Percentiles rank a stretch among this genome's conserved stretches.
phyloP scores from a whole-genome alignment of 495 filamentous ascomycete genomes.

The Pseudevernia furfuracea region DNA sequence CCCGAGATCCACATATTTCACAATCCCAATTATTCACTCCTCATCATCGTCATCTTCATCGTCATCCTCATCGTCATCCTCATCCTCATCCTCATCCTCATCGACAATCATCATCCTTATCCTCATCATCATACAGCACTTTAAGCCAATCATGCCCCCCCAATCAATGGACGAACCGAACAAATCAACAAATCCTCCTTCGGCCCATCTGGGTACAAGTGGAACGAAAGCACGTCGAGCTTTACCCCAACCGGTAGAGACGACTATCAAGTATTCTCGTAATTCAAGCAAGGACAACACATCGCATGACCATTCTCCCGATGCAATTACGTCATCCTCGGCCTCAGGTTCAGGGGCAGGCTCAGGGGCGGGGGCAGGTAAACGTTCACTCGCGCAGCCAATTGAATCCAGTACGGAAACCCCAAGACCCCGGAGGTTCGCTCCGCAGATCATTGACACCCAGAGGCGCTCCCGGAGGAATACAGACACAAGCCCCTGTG shows the following conservation, averaged over 20 bases:
- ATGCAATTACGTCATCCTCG: conserved; percentile 5
- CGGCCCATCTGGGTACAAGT: background rate
- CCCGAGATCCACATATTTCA: too few species aligned
- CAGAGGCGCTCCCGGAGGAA: conserved; percentile 42
- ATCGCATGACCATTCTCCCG: conserved; percentile 15
- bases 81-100: too few species aligned
- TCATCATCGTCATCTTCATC: too few species aligned
- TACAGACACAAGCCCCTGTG: conserved; percentile 25
- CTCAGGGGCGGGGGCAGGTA: too few species aligned
- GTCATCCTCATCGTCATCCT: background rate
- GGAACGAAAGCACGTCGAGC: conserved; percentile 4
- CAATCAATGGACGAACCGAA: conserved; percentile 22
- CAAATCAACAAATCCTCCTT: background rate
- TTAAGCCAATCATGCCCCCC: conserved; percentile 14
- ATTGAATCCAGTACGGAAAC: conserved; percentile 20
- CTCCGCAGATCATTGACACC: conserved; percentile 53
- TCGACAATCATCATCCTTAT: background rate
- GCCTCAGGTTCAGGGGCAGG: too few species aligned
- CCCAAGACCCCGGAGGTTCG: conserved; percentile 39
- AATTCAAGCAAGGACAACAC: conserved; percentile 26
- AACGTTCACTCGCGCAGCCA: conserved; percentile 18
- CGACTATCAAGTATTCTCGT: conserved; percentile 29
- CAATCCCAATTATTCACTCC: too few species aligned
- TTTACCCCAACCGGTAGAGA: conserved; percentile 27
- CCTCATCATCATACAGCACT: too few species aligned